A percentile compares a stretch with the other conserved stretches of the same genome.
Evolutionary conservation across 2,329 filamentous ascomycete genomes (phyloP).

Genomic region (Colletotrichum sidae): DNA sequence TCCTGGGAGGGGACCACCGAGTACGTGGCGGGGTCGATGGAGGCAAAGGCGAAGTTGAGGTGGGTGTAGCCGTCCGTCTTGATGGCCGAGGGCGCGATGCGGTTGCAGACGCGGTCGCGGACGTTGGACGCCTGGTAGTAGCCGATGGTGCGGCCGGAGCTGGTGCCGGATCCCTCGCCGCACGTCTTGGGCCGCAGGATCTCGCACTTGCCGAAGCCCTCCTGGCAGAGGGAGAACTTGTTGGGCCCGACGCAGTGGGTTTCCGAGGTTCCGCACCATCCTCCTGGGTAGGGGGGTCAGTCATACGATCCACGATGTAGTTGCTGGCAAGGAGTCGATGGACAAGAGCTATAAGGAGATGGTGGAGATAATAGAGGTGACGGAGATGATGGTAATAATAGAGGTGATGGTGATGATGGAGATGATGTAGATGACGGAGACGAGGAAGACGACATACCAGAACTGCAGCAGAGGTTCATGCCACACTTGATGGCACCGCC

Average conservation of each 20-base stretch:
- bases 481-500: conserved; percentile 41
- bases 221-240: conserved; percentile 44
- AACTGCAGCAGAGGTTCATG: conserved; percentile 45
- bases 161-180: conserved; percentile 36
- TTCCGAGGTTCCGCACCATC: conserved; percentile 43
- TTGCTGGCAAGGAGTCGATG: too few relatives aligned
- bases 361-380: too few relatives aligned
- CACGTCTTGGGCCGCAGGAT: conserved; percentile 42
- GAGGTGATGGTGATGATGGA: too few relatives aligned
- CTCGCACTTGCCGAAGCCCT: conserved; percentile 47
- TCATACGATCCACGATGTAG: too few relatives aligned
- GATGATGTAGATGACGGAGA: too few relatives aligned
- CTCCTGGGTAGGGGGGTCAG: conserved; percentile 1
- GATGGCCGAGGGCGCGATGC: conserved; percentile 46
- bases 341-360: too few relatives aligned
- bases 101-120: conserved; percentile 44
- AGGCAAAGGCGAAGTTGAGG: conserved; percentile 54
- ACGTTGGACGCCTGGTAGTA: conserved; percentile 50
- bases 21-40: conserved; percentile 47
- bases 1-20: not conserved
- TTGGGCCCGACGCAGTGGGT: conserved; percentile 41
- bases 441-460: not conserved
- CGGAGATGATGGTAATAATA: too few relatives aligned
- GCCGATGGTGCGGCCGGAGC: conserved; percentile 42
- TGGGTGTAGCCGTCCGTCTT: conserved; percentile 37